phyloP scores from a whole-genome alignment of 2,329 filamentous ascomycete genomes.

The Penicillium sclerotiorum region DNA sequence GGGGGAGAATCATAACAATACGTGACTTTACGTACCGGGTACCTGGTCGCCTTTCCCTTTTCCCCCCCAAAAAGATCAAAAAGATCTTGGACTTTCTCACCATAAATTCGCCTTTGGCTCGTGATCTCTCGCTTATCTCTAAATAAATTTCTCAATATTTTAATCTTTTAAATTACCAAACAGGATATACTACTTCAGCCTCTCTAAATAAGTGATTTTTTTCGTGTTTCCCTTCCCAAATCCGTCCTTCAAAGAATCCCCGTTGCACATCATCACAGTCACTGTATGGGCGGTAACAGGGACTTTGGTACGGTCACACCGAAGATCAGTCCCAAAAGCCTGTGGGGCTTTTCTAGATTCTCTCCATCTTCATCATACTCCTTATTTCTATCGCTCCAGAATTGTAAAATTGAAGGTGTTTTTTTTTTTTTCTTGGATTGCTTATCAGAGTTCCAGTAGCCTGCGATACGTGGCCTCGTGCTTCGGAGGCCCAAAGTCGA shows the following conservation, averaged over 20 bases:
- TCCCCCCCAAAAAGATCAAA: too few relatives aligned
- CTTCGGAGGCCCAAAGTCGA: background rate
- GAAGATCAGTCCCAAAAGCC: conserved; percentile 8
- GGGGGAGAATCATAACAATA: conserved; percentile 24
- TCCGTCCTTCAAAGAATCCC: background rate
- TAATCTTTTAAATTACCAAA: too few relatives aligned
- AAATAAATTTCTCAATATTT: too few relatives aligned
- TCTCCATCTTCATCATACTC: background rate
- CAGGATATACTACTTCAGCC: too few relatives aligned
- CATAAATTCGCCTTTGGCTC: too few relatives aligned
- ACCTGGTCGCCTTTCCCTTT: conserved; percentile 8
- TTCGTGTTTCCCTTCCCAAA: background rate
- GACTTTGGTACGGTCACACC: conserved; percentile 2
- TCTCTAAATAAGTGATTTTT: too few relatives aligned
- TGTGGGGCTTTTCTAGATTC: conserved; percentile 5
- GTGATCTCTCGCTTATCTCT: too few relatives aligned
- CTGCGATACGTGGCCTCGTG: background rate
- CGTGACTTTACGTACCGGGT: conserved; percentile 15
- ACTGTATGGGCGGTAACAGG: background rate
- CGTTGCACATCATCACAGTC: conserved; percentile 1
- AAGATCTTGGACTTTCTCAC: too few relatives aligned
- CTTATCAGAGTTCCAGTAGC: too few relatives aligned
- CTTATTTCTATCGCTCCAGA: too few relatives aligned
- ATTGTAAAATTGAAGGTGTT: background rate
- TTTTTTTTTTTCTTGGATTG: background rate